Evolutionary conservation across 805 yeast species (phyloP).

Genomic region (Ogataea nitratoaversa): DNA sequence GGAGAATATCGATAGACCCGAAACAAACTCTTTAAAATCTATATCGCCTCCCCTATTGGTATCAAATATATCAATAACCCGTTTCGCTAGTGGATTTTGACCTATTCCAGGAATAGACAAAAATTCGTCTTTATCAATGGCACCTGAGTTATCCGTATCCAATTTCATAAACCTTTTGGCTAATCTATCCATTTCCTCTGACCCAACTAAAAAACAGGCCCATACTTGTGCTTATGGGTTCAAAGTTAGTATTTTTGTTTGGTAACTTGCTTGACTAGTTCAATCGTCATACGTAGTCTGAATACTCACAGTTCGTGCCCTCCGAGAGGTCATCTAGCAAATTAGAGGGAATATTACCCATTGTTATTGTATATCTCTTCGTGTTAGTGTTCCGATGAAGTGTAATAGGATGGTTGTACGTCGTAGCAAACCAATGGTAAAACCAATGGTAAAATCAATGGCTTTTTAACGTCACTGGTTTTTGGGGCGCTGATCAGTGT

Average conservation of each 20-base stretch:
- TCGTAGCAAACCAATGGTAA: too few species aligned
- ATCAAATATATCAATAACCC: conserved; percentile 93
- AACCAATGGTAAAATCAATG: too few species aligned
- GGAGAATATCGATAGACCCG: conserved; percentile 67
- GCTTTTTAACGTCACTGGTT: too few species aligned
- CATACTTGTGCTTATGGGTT: too few species aligned
- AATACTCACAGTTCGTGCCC: conserved; percentile 67
- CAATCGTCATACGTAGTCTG: neutral
- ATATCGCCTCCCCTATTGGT: conserved; percentile 89
- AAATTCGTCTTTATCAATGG: conserved; percentile 87
- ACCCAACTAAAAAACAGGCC: conserved; percentile 46
- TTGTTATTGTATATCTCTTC: conserved; percentile 6
- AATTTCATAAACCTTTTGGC: conserved; percentile 92
- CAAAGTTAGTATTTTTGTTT: too few species aligned
- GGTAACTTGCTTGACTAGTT: neutral
- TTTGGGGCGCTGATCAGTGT: too few species aligned
- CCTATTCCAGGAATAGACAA: conserved; percentile 89
- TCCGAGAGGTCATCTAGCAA: conserved; percentile 67
- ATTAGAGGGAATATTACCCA: conserved; percentile 36
- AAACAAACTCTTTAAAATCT: conserved; percentile 91
- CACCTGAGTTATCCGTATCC: conserved; percentile 89
- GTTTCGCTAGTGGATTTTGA: conserved; percentile 80
- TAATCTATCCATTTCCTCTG: conserved; percentile 87
- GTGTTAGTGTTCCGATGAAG: too few species aligned
- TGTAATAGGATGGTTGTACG: too few species aligned